These are phyloP conservation scores for Penicillium brevicompactum DNA, from an alignment of 2,329 filamentous ascomycete genomes.

Conservation along the genomic window DNA sequence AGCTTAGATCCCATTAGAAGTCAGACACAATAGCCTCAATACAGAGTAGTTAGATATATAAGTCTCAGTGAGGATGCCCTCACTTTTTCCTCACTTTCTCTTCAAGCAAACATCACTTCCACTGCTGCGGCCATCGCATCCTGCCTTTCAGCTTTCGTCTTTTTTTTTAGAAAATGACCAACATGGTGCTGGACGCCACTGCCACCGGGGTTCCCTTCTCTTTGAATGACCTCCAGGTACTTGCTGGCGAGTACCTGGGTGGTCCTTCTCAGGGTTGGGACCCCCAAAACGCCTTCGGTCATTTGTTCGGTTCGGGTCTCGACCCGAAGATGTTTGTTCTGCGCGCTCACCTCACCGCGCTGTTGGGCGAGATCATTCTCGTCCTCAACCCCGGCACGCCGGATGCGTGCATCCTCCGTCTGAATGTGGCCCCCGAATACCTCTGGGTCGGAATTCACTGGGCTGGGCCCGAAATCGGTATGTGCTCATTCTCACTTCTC, in stretches of 20 bases:
- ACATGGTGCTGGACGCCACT: background rate
- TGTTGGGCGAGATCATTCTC: constrained; percentile 7
- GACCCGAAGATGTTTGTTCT: background rate
- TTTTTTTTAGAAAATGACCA: background rate
- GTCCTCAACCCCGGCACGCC: constrained; percentile 6
- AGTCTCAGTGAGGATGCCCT: background rate
- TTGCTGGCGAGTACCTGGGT: constrained; percentile 4
- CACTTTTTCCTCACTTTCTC: background rate
- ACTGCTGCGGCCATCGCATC: background rate
- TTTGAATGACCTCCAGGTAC: constrained; percentile 3
- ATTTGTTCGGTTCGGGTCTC: background rate
- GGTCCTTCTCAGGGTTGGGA: background rate
- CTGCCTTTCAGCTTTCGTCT: background rate
- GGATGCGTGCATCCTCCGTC: constrained; percentile 3
- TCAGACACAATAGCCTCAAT: background rate
- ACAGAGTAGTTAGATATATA: background rate
- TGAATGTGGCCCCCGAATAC: constrained; percentile 7
- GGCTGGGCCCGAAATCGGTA: constrained; percentile 5
- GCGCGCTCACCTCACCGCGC: background rate
- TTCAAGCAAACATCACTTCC: background rate
- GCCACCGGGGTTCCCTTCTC: background rate
- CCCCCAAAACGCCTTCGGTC: background rate
- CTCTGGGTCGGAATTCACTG: constrained; percentile 10
- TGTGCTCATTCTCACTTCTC: background rate
- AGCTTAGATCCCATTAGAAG: background rate